Conservation (phyloP, 306 rosid genomes). For the Herpetospermum pedunculosum region DNA sequence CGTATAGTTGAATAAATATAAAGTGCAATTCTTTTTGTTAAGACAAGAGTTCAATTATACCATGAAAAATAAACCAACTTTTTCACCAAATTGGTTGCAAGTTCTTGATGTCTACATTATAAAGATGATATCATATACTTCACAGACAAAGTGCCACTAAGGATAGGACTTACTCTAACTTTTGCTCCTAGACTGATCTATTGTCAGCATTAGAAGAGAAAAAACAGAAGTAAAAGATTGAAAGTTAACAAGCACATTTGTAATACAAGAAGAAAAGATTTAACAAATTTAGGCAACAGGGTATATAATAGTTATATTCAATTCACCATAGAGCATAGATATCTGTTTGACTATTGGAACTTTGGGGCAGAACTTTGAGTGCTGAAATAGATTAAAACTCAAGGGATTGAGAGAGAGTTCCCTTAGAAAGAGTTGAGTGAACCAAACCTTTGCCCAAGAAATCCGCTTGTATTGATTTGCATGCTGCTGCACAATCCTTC, state of each 20-base stretch:
- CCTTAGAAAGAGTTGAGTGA: not conserved
- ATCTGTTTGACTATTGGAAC: not conserved
- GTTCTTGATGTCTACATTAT: not conserved
- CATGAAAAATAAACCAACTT: not conserved
- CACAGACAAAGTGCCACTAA: not conserved
- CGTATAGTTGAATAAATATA: not conserved
- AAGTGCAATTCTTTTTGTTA: not conserved
- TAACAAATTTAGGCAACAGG: not conserved
- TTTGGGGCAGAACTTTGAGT: not conserved
- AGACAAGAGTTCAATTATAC: not conserved
- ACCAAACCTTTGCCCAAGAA: conserved; percentile 89
- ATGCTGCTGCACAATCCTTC: conserved; percentile 95
- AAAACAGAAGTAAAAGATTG: not conserved
- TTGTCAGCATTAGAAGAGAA: not conserved
- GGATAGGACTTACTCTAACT: not conserved
- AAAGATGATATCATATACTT: not conserved
- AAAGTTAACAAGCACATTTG: not conserved
- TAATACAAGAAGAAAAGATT: not conserved
- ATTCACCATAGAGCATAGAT: not conserved
- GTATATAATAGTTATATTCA: not conserved
- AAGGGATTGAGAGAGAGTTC: not conserved
- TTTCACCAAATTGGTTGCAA: not conserved
- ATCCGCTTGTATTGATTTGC: conserved; percentile 95
- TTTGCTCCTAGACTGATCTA: not conserved
- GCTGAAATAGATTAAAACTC: not conserved